Percentiles rank a stretch among this genome's conserved stretches.
Conservation (phyloP, 306 rosid species). For the Lathyrus tuberosus region DNA sequence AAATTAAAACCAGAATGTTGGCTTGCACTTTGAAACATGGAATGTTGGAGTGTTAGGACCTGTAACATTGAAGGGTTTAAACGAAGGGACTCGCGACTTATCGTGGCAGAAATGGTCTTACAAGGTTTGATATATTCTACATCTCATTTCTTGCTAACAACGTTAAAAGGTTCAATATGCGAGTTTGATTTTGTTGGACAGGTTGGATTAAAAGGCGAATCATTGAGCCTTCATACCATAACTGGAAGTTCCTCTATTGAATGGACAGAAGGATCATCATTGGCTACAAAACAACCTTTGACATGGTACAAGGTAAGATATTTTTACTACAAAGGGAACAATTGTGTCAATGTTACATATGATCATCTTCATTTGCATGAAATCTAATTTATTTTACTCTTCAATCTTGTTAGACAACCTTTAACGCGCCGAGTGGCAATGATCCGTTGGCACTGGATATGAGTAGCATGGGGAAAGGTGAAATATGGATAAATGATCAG, state of each 20-base stretch:
- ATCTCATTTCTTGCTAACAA: neutral
- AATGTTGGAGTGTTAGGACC: no score
- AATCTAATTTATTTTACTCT: conserved; percentile 24
- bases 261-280: conserved; percentile 57
- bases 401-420: conserved; percentile 54
- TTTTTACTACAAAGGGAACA: neutral
- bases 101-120: conserved; percentile 85
- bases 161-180: no score
- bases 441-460: conserved; percentile 85
- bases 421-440: conserved; percentile 64
- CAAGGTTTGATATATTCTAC: conserved; percentile 49
- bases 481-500: conserved; percentile 83
- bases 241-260: conserved; percentile 54
- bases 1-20: no score
- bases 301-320: conserved; percentile 83
- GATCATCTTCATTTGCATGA: conserved; percentile 5
- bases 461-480: conserved; percentile 85
- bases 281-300: conserved; percentile 43
- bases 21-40: no score
- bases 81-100: conserved; percentile 68
- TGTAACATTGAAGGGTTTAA: conserved; percentile 69
- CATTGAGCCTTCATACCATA: conserved; percentile 55
- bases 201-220: conserved; percentile 91
- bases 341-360: neutral
- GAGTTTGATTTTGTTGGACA: conserved; percentile 44